Evolutionary conservation across 139 green algal genomes (phyloP), one percentile per base, ranked within the genome.

Genomic region (Eudorina sp.): DNA sequence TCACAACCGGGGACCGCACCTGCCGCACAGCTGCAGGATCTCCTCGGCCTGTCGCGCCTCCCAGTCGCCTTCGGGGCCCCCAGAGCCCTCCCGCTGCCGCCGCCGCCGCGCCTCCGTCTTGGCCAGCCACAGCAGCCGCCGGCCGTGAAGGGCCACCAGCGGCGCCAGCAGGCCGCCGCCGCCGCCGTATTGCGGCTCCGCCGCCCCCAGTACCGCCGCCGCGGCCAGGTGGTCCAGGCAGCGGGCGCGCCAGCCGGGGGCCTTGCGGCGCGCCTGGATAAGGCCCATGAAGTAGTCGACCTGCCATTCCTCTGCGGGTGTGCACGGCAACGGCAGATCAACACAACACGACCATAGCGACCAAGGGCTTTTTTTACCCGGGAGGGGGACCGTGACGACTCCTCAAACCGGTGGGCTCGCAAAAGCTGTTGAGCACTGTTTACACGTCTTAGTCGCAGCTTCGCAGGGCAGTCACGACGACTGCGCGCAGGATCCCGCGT

Each of bases 131-230:
- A 19, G 21, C 81, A 78, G 2, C 23, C 81, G 62, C 21, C 81
- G 64, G 81, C 81, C 60, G n/a, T 87, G 81, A 21, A 87, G 81
- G 45, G 81, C 62, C 45, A 87, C 81, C 31, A 87, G 64, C 64
- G 81, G 81, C 62, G 53, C 77, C 36, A 78, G 43, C 81, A 87
- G 81, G 27, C 51, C 60, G 27, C 81, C 62, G 64, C 81, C 64
- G 60, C 62, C 64, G 81, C 46, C 55, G 78, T 74, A 60, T 45
- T 68, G 29, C 45, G 45, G 21, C 1, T 58, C 64, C 31, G 45
- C 62, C n/a, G 64, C 62, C 60, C 62, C 45, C 62, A 53, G 45
- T 21, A 45, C 66, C 0, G 45, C n/a, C 13, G 64, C 81, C 64
- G 45, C 34, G 45, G 81, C 81, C 62, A 87, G 81, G 64, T 66